phyloP scores from a whole-genome alignment of 371 early-diverging fungal species.

The Haplosporangium sp. region DNA sequence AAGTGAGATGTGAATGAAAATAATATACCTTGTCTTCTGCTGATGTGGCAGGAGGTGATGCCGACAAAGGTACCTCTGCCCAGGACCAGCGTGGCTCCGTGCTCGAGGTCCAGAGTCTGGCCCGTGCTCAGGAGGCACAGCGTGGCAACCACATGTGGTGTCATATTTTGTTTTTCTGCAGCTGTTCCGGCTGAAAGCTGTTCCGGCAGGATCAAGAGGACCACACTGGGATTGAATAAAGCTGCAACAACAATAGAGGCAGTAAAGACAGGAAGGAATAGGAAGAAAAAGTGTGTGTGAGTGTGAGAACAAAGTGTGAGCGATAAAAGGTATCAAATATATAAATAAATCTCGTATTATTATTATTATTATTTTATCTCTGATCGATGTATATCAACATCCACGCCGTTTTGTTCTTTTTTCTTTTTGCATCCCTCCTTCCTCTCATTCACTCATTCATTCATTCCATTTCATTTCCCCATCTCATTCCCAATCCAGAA shows the following conservation, averaged over 20 bases:
- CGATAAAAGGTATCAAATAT: background rate
- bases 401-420: background rate
- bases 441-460: background rate
- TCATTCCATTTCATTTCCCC: background rate
- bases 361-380: too few relatives aligned
- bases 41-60: slow-evolving; percentile 28
- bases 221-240: background rate
- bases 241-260: background rate
- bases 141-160: slow-evolving; percentile 11
- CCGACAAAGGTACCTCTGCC: slow-evolving; percentile 24
- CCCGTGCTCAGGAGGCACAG: slow-evolving; percentile 15
- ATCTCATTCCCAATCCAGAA: slow-evolving; percentile 3
- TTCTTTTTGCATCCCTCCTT: background rate
- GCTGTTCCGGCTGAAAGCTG: slow-evolving; percentile 12
- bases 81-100: slow-evolving; percentile 18
- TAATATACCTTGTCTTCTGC: slow-evolving; percentile 36
- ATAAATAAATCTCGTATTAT: too few relatives aligned
- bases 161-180: slow-evolving; percentile 1
- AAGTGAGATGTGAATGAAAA: too few relatives aligned
- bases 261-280: too few relatives aligned
- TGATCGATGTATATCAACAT: too few relatives aligned
- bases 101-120: slow-evolving; percentile 11
- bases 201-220: background rate
- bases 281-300: too few relatives aligned
- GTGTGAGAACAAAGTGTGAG: too few relatives aligned